Conservation (phyloP, 2,329 filamentous ascomycete genomes). For the Remersonia thermophila region DNA sequence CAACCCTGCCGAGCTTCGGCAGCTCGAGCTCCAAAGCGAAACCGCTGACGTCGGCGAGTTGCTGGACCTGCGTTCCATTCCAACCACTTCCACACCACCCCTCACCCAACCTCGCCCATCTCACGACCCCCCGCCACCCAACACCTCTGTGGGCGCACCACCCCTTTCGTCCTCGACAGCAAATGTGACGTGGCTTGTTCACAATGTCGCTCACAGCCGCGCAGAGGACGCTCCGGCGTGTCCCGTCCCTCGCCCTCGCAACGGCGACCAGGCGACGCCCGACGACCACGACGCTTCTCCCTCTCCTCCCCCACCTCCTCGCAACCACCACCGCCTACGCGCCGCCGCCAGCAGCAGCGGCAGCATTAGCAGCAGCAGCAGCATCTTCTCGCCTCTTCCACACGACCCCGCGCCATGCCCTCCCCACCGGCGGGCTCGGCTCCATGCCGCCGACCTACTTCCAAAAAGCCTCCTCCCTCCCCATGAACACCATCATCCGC, state of each 20-base stretch:
- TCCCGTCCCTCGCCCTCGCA: conserved; percentile 3
- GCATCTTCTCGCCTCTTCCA: conserved; percentile 13
- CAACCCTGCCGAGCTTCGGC: too few relatives aligned
- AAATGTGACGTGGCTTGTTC: conserved; percentile 4
- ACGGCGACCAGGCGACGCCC: too few relatives aligned
- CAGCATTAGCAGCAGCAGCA: conserved; percentile 1
- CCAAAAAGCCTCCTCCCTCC: conserved; percentile 52
- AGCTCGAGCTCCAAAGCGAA: too few relatives aligned
- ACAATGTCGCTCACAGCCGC: conserved; percentile 19
- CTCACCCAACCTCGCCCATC: too few relatives aligned
- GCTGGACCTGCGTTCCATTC: neutral
- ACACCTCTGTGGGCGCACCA: too few relatives aligned
- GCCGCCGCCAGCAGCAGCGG: neutral
- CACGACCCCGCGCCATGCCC: conserved; percentile 13
- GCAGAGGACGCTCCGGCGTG: conserved; percentile 16
- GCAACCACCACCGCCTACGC: conserved; percentile 1
- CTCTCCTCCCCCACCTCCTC: conserved; percentile 1
- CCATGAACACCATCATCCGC: conserved; percentile 86
- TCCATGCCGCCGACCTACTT: conserved; percentile 62
- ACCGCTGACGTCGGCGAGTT: neutral
- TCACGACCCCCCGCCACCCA: too few relatives aligned
- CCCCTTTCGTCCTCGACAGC: neutral
- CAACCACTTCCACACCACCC: too few relatives aligned
- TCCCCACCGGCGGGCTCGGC: conserved; percentile 19
- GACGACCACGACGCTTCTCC: too few relatives aligned